Percentiles rank a stretch among this genome's conserved stretches.
Conservation (phyloP, 2,329 filamentous ascomycete species). For the Colletotrichum falcatum region DNA sequence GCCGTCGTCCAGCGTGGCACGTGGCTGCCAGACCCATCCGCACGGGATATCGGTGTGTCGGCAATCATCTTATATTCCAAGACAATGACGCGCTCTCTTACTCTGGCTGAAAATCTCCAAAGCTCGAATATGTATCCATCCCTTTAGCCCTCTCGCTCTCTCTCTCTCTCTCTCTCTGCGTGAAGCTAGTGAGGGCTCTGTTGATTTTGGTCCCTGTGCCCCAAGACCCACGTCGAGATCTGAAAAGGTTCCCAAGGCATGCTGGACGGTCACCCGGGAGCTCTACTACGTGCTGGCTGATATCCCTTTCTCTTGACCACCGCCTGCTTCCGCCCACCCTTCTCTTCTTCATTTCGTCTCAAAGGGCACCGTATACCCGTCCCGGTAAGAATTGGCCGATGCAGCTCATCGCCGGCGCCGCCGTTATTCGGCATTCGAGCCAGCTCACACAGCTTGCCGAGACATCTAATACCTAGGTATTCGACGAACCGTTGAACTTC, state of each 20-base stretch:
- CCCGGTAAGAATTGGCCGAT: too few relatives aligned
- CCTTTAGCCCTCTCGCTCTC: background rate
- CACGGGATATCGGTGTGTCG: background rate
- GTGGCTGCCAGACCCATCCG: background rate
- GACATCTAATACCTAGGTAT: background rate
- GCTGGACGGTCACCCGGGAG: background rate
- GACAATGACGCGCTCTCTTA: background rate
- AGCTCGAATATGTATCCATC: background rate
- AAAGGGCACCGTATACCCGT: too few relatives aligned
- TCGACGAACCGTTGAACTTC: too few relatives aligned
- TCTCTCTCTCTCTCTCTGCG: background rate
- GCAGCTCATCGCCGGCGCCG: too few relatives aligned
- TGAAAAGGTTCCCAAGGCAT: background rate
- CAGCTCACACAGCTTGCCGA: background rate
- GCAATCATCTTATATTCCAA: slow-evolving; percentile 4
- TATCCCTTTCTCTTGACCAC: background rate
- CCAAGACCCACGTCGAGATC: background rate
- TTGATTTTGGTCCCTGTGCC: background rate
- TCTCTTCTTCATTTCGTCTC: background rate
- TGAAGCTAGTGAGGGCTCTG: slow-evolving; percentile 9
- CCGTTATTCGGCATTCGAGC: too few relatives aligned
- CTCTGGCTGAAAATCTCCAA: background rate
- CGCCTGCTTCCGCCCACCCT: background rate
- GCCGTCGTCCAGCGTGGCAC: background rate
- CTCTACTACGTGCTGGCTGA: too few relatives aligned